Conservation (phyloP, 2,329 filamentous ascomycete species). For the Sporothrix humicola region DNA sequence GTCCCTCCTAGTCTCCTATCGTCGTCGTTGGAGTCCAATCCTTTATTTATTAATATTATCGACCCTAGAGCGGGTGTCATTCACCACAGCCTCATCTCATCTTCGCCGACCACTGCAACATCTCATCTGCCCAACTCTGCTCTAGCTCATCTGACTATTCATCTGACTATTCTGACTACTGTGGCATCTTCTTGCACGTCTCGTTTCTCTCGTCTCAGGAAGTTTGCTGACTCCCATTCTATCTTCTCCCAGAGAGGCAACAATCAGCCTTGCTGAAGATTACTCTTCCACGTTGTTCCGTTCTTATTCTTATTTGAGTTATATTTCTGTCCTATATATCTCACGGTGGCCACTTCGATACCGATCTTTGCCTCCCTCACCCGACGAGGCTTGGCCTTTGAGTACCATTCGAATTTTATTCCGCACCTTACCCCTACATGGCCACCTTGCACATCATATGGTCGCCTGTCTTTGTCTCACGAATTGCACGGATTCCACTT, state of each 20-base stretch:
- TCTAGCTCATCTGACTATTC: too few species aligned
- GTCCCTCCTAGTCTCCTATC: not conserved
- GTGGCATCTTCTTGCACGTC: too few species aligned
- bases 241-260: too few species aligned
- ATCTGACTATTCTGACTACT: too few species aligned
- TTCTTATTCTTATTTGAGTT: not conserved
- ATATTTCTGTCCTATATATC: not conserved
- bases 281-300: too few species aligned
- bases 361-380: not conserved
- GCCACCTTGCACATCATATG: not conserved
- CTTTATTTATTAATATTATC: not conserved
- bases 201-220: not conserved
- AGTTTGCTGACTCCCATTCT: not conserved
- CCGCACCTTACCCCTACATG: not conserved
- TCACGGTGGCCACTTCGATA: not conserved
- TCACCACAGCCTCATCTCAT: too few species aligned
- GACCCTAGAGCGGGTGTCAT: not conserved
- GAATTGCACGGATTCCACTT: not conserved
- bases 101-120: too few species aligned
- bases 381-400: not conserved
- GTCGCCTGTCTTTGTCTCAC: not conserved
- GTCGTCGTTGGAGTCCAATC: not conserved
- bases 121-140: too few species aligned
- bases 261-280: too few species aligned
- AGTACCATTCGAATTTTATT: not conserved